Evolutionary conservation across 2,329 filamentous ascomycete genomes (phyloP).

Genomic region (Cercospora sp.): DNA sequence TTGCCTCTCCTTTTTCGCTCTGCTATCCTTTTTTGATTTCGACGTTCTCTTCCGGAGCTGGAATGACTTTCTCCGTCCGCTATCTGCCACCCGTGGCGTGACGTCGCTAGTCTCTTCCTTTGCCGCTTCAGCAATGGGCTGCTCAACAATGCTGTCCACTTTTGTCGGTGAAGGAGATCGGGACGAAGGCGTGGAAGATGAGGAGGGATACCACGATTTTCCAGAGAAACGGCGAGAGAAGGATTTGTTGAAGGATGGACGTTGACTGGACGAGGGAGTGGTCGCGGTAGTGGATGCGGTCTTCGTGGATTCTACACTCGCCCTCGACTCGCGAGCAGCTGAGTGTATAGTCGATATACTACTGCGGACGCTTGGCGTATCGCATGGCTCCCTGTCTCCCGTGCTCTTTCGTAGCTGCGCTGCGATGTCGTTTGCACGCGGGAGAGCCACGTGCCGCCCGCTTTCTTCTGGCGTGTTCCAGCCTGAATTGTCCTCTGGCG

Average conservation of each 20-base stretch:
- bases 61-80: conserved; percentile 18
- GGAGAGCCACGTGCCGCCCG: conserved; percentile 25
- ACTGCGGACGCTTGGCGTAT: conserved; percentile 26
- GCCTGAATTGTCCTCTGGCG: conserved; percentile 45
- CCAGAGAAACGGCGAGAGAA: conserved; percentile 34
- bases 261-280: conserved; percentile 28
- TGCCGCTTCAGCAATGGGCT: conserved; percentile 12
- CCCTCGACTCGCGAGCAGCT: conserved; percentile 24
- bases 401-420: conserved; percentile 35
- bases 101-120: conserved; percentile 7
- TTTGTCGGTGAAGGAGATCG: conserved; percentile 40
- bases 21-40: conserved; percentile 21
- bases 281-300: conserved; percentile 31
- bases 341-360: conserved; percentile 28
- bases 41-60: conserved; percentile 26
- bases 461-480: conserved; percentile 49
- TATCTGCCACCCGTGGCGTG: not conserved
- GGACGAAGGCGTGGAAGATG: conserved; percentile 32
- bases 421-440: conserved; percentile 37
- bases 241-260: conserved; percentile 29
- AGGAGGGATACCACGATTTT: conserved; percentile 34
- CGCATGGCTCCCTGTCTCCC: conserved; percentile 25
- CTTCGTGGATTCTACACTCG: conserved; percentile 29
- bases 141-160: conserved; percentile 21
- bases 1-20: conserved; percentile 18